Conservation (phyloP, 2,329 filamentous ascomycete species). For the Gaeumannomyces sp. region DNA sequence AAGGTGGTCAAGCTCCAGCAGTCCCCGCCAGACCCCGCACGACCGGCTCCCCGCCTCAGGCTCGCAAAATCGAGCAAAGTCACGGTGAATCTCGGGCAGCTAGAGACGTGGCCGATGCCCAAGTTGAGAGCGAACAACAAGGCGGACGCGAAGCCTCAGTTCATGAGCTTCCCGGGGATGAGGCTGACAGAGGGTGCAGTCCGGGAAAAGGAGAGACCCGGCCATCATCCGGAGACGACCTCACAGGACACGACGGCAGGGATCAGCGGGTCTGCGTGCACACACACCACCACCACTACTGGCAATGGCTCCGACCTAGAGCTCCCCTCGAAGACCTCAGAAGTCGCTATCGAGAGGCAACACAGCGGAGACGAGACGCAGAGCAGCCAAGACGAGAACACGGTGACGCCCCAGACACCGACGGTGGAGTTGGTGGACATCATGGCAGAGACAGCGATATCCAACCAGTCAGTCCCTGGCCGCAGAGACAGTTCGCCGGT, state of each 20-base stretch:
- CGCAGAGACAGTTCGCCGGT: slow-evolving; percentile 10
- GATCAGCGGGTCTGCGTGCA: slow-evolving; percentile 38
- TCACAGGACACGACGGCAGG: background rate
- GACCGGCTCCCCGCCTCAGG: background rate
- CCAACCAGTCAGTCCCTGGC: slow-evolving; percentile 10
- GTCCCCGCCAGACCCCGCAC: background rate
- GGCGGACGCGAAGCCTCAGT: background rate
- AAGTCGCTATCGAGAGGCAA: background rate
- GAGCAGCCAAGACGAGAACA: background rate
- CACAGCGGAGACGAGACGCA: background rate
- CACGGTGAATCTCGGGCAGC: slow-evolving; percentile 5
- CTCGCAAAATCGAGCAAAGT: background rate
- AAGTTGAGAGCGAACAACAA: background rate
- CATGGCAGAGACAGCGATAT: slow-evolving; percentile 2
- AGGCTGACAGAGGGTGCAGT: slow-evolving; percentile 3
- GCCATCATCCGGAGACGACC: background rate
- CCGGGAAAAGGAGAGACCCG: background rate
- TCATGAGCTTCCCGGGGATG: background rate
- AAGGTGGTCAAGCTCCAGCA: slow-evolving; percentile 24
- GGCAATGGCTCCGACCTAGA: slow-evolving; percentile 24
- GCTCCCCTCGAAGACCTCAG: background rate
- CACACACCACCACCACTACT: slow-evolving; percentile 58
- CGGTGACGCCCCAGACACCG: background rate
- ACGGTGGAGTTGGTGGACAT: background rate
- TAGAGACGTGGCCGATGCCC: background rate